Base-by-base conservation (phyloP, 495 filamentous ascomycete genomes). In the Symbiotaphrina buchneri region DNA sequence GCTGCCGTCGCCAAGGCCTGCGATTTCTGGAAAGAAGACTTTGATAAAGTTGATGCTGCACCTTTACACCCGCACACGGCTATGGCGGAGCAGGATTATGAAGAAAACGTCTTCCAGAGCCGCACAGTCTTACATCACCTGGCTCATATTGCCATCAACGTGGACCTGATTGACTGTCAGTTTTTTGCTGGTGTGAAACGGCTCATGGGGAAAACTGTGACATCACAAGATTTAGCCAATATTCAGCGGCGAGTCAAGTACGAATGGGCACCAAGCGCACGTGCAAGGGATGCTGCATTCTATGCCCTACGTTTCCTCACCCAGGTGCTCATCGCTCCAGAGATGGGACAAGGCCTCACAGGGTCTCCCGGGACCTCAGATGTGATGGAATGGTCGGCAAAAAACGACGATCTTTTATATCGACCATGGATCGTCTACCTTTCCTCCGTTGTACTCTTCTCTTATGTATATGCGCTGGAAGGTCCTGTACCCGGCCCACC, bases 391-490 rank as follows among this genome's bases (percentile, higher is more conserved):
- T 95, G 94, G 47, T 74, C 68, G 8, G 84, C 87, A 0, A 68
- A 79, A 11, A 79, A 94, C 43, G 87, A 97, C 43, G 77, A 76
- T 32, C 61, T 95, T 6, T 61, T 94, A 30, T 92, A 95, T 41
- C 65, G 87, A 18, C 82, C 87, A 2, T 97, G 87, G 87, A 81
- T 95, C n/a, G 59, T 97, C 30, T 97, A 93, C 46, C 90, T 90
- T 35, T 80, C 87, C 1, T 68, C 74, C 2, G 58, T 95, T 25
- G 83, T 92, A 18, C 78, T 94, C 11, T 97, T 85, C 85, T 83
- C 68, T 33, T 97, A 95, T 43, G 87, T 81, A 15, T 95, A 68
- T 46, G 87, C 87, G 6, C 52, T 94, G 32, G 87, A 94, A 43
- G 87, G 87, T 0, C 62, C 80, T 0, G 61, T 77, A 32, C 48